Percentiles rank a stretch among this genome's conserved stretches.
Conservation (phyloP, 768 basidiomycete genomes). For the Holtermannia corniformis region DNA sequence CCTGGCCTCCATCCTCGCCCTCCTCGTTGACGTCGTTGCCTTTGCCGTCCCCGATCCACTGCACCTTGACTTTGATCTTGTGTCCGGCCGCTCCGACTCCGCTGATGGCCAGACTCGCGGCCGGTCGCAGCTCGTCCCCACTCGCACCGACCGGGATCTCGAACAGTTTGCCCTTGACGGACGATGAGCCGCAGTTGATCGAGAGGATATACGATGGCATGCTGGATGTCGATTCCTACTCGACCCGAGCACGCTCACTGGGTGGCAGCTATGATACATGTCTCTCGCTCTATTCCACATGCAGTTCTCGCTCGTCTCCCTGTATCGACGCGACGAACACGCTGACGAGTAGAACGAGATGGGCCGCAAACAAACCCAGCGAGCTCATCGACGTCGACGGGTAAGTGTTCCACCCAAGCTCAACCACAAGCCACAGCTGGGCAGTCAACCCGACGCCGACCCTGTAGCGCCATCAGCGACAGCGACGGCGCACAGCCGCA, state of each 20-base stretch:
- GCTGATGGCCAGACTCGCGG: conserved; percentile 23
- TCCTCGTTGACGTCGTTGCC: conserved; percentile 21
- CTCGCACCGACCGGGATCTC: conserved; percentile 21
- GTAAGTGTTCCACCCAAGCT: background rate
- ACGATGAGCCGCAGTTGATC: conserved; percentile 73
- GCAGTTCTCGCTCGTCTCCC: background rate
- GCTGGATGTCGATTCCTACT: background rate
- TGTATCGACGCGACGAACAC: no score
- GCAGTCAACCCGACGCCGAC: no score
- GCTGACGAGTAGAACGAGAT: background rate
- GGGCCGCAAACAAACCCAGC: background rate
- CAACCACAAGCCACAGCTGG: background rate
- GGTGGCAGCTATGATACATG: background rate
- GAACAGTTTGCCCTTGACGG: conserved; percentile 72
- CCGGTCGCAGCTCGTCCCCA: conserved; percentile 19
- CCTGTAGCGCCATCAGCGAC: no score
- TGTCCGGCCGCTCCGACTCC: conserved; percentile 39
- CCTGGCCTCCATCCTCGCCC: conserved; percentile 31
- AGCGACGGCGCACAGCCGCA: no score
- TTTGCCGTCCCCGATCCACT: conserved; percentile 18
- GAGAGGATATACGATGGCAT: conserved; percentile 48
- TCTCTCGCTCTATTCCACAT: background rate
- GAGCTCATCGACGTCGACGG: background rate
- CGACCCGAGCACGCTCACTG: no score
- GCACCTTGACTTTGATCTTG: conserved; percentile 43